Percentiles rank a stretch among this genome's conserved stretches.
These are phyloP conservation scores for Eucalyptus cloeziana DNA, from an alignment of 345 rosid species.

Conservation along the genomic window DNA sequence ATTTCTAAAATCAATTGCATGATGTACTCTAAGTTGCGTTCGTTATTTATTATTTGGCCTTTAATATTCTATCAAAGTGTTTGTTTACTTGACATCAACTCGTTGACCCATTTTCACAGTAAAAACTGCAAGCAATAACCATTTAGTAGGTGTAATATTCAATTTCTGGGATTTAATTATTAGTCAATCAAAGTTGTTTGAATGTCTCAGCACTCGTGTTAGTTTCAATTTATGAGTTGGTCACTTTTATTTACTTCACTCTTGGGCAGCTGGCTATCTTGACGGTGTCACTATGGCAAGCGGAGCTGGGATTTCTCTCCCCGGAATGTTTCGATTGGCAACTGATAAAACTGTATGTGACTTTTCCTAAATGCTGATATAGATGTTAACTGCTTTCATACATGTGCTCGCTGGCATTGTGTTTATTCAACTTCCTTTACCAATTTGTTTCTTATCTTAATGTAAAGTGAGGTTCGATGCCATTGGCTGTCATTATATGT, in stretches of 20 bases:
- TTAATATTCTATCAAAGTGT: background rate
- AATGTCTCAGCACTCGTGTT: background rate
- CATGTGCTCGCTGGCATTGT: background rate
- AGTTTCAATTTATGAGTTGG: background rate
- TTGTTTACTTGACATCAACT: background rate
- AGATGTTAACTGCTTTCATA: background rate
- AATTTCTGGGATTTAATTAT: background rate
- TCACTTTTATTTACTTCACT: background rate
- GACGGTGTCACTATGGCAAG: constrained; percentile 79
- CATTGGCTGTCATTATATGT: background rate
- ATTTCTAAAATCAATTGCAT: background rate
- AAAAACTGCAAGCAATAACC: background rate
- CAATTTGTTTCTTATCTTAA: background rate
- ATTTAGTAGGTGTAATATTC: background rate
- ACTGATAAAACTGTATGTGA: background rate
- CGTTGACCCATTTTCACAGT: background rate
- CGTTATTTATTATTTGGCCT: background rate
- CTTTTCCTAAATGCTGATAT: background rate
- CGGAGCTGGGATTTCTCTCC: constrained; percentile 30
- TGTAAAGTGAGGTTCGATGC: background rate
- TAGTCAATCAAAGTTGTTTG: background rate
- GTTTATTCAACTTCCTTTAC: background rate
- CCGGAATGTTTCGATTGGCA: constrained; percentile 67
- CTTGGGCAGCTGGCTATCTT: constrained; percentile 64
- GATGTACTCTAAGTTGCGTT: background rate